These are phyloP conservation scores for Phaseolus coccineus DNA, from an alignment of 331 rosid genomes.

Conservation along the genomic window DNA sequence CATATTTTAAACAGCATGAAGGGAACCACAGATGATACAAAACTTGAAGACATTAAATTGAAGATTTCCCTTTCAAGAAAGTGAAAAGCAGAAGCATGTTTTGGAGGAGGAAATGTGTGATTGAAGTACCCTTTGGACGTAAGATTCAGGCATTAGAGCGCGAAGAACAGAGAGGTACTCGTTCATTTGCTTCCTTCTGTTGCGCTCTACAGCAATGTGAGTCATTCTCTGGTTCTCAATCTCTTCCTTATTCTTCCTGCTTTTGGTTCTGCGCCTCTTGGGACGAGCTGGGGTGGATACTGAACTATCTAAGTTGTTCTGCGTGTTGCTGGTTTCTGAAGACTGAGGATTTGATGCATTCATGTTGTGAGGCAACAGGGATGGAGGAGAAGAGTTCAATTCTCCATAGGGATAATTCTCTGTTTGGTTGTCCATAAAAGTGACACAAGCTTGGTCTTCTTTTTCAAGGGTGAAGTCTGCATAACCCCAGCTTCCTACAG, in stretches of 20 bases:
- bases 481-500: constrained; percentile 42
- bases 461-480: constrained; percentile 40
- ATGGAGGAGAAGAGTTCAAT: constrained; percentile 48
- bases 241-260: constrained; percentile 79
- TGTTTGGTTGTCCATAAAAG: constrained; percentile 64
- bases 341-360: constrained; percentile 39
- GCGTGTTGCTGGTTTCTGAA: constrained; percentile 45
- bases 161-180: constrained; percentile 90
- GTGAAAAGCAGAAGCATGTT: neutral
- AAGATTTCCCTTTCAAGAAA: neutral
- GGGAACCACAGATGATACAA: neutral
- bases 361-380: constrained; percentile 48
- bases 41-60: neutral
- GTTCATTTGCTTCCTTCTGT: constrained; percentile 92
- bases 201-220: constrained; percentile 98
- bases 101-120: neutral
- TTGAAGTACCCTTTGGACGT: constrained; percentile 83
- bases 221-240: constrained; percentile 98
- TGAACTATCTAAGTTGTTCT: constrained; percentile 32
- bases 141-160: constrained; percentile 90
- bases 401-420: constrained; percentile 47
- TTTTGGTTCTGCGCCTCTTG: constrained; percentile 72
- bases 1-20: neutral
- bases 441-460: constrained; percentile 44
- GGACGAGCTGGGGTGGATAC: constrained; percentile 49